phyloP scores from a whole-genome alignment of 495 filamentous ascomycete species.

The Penicillium dipodomyicola region DNA sequence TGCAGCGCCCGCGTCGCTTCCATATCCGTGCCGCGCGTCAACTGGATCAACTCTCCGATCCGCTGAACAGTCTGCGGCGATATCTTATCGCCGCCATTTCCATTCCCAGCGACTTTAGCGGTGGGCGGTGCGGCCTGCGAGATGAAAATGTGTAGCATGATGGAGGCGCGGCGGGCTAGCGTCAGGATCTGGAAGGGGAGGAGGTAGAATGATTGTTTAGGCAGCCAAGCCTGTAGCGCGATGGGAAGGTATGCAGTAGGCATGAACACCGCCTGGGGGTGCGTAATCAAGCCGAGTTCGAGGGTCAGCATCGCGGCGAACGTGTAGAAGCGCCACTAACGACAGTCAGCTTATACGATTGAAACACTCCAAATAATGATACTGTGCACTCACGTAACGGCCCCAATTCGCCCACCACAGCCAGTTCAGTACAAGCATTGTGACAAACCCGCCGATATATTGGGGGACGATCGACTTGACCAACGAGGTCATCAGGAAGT shows the following conservation, averaged over 20 bases:
- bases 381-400: constrained; percentile 49
- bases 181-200: constrained; percentile 84
- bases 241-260: constrained; percentile 33
- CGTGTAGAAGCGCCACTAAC: constrained; percentile 80
- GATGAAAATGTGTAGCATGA: constrained; percentile 88
- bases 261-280: constrained; percentile 49
- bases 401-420: constrained; percentile 83
- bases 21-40: constrained; percentile 55
- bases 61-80: constrained; percentile 40
- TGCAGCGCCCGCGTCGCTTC: constrained; percentile 70
- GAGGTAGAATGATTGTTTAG: constrained; percentile 54
- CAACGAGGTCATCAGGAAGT: constrained; percentile 68
- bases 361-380: not conserved
- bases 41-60: constrained; percentile 41
- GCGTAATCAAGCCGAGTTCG: constrained; percentile 71
- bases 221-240: constrained; percentile 55
- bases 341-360: constrained; percentile 9
- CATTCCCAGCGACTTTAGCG: not conserved
- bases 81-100: constrained; percentile 20
- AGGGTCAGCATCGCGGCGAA: constrained; percentile 66
- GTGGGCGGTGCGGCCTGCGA: constrained; percentile 61
- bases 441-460: constrained; percentile 61
- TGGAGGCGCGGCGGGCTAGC: constrained; percentile 70
- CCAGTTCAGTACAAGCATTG: constrained; percentile 66
- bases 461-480: constrained; percentile 54